Percentiles rank a stretch among this genome's conserved stretches.
These are phyloP conservation scores for Silene noctiflora DNA, from an alignment of 179 eudicot genomes.

Conservation along the genomic window DNA sequence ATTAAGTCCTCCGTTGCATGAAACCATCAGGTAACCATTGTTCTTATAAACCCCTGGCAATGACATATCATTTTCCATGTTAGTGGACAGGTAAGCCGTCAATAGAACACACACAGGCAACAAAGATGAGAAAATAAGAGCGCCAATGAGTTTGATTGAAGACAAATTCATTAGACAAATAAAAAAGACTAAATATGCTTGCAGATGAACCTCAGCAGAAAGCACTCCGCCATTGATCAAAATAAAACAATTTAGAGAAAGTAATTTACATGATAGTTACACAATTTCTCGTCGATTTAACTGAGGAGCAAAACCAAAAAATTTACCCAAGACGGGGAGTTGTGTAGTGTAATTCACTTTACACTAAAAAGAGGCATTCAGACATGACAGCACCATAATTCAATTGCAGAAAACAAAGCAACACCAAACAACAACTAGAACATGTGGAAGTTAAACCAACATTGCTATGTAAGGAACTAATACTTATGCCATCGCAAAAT, in stretches of 20 bases:
- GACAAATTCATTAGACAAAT: not conserved
- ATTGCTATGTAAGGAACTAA: slow-evolving; percentile 8
- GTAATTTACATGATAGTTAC: not conserved
- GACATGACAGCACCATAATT: not conserved
- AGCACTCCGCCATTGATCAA: not conserved
- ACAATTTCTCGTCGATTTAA: not conserved
- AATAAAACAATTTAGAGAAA: not conserved
- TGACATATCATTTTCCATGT: slow-evolving; percentile 16
- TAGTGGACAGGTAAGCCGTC: not conserved
- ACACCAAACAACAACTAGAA: not conserved
- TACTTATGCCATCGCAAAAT: slow-evolving; percentile 4
- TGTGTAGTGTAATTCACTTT: slow-evolving; percentile 6
- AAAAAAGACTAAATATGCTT: not conserved
- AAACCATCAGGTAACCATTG: slow-evolving; percentile 51
- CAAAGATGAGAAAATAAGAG: slow-evolving; percentile 1
- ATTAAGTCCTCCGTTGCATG: slow-evolving; percentile 57
- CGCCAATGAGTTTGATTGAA: slow-evolving; percentile 6
- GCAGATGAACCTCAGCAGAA: not conserved
- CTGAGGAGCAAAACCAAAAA: slow-evolving; percentile 1
- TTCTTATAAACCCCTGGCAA: slow-evolving; percentile 50
- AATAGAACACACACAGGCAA: slow-evolving; percentile 4
- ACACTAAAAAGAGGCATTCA: slow-evolving; percentile 8
- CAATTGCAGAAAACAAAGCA: not conserved
- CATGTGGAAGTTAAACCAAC: slow-evolving; percentile 9
- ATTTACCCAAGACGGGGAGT: not conserved